Evolutionary conservation across 2,329 filamentous ascomycete genomes (phyloP), one percentile per base, ranked within the genome.

Genomic region (Tympanopsis confertula): DNA sequence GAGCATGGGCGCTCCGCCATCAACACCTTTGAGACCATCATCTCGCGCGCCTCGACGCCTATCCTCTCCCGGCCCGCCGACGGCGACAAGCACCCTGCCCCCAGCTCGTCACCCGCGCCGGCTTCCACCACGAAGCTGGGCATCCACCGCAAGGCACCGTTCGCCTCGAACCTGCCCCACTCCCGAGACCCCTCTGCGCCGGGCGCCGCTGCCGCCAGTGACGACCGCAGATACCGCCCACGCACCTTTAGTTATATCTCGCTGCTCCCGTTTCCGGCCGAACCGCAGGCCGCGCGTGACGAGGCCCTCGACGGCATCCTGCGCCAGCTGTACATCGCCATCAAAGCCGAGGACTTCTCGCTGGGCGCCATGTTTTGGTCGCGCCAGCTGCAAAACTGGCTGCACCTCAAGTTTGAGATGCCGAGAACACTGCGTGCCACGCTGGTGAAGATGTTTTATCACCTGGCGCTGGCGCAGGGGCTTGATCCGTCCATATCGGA

Each of bases 361-460:
- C 86, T 88, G 0, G 91, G 91, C 22, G 91, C 89, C 19, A 70
- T 94, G 43, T 89, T 96, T 61, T 98, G 91, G 91, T 95, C 91
- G 13, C 79, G 89, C 48, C 89, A 98, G 71, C 79, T 98, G 36
- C 78, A 88, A 54, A 86, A 83, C 59, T 98, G 93, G 91, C 70
- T 98, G 46, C 84, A 82, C 38, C 77, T 98, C 59, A 98, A 98
- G 68, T 98, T 98, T 55, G 89, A 98, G 62, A 86, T 95, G 55
- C 86, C 86, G 35, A 78, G 84, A 50, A 80, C 82, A 54, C 79
- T 88, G 47, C 74, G 93, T 40, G 78, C 87, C 36, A 86, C 77
- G 58, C 74, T 98, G 20, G 83, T 89, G 20, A 84, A 82, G 62
- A 70, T 98, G 26, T 98, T 94, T 63, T 98, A 94, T 61, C 87